phyloP scores from a whole-genome alignment of 805 yeast genomes.

The Suhomyces canberraensis region DNA sequence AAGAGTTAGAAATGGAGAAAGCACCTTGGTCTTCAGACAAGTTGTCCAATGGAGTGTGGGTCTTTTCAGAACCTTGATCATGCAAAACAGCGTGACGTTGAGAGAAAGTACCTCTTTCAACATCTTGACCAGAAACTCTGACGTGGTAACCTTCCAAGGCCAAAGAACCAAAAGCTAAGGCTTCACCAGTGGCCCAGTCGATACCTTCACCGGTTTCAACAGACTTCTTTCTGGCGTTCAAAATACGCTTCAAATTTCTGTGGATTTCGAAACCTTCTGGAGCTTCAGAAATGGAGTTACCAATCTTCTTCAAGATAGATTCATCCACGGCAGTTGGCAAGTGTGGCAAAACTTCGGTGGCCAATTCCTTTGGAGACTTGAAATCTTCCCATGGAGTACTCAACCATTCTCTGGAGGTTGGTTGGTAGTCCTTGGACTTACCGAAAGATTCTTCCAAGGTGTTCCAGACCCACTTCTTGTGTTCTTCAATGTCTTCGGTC shows the following conservation, averaged over 20 bases:
- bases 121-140: conserved; percentile 98
- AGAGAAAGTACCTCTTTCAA: conserved; percentile 99
- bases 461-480: conserved; percentile 97
- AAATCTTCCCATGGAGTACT: conserved; percentile 99
- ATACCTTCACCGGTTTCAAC: conserved; percentile 88
- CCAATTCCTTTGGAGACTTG: conserved; percentile 95
- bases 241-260: conserved; percentile 92
- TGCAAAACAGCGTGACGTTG: conserved; percentile 99
- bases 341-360: conserved; percentile 93
- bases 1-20: conserved; percentile 87
- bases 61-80: conserved; percentile 83
- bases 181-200: conserved; percentile 99
- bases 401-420: conserved; percentile 95
- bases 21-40: conserved; percentile 79
- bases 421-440: conserved; percentile 85
- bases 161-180: conserved; percentile 92
- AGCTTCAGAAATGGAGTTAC: conserved; percentile 72
- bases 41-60: conserved; percentile 82
- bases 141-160: conserved; percentile 92
- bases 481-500: conserved; percentile 86
- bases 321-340: conserved; percentile 89
- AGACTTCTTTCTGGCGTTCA: conserved; percentile 81
- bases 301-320: conserved; percentile 69
- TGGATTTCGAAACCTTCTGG: conserved; percentile 89
- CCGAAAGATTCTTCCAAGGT: conserved; percentile 84